phyloP scores from a whole-genome alignment of 768 basidiomycete species.

The Mycena capillaripes region DNA sequence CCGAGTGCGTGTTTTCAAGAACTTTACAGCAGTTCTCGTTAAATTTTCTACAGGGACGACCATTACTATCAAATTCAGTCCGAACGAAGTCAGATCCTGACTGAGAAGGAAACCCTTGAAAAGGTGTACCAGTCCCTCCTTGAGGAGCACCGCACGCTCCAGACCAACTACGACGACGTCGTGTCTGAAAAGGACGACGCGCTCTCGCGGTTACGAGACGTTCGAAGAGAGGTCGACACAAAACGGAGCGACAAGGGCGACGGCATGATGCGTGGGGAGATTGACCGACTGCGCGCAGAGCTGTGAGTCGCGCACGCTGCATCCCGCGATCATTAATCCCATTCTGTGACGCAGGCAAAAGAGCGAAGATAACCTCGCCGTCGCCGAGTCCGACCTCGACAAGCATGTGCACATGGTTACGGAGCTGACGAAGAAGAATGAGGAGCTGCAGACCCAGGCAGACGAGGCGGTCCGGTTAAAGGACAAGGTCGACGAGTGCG shows the following conservation, averaged over 20 bases:
- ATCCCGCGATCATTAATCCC: slow-evolving; percentile 28
- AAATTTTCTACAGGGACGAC: slow-evolving; percentile 73
- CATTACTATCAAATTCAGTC: slow-evolving; percentile 91
- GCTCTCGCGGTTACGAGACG: slow-evolving; percentile 70
- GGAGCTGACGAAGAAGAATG: slow-evolving; percentile 84
- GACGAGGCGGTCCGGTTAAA: slow-evolving; percentile 86
- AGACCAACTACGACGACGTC: slow-evolving; percentile 83
- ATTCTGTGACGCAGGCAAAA: slow-evolving; percentile 76
- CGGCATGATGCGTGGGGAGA: slow-evolving; percentile 82
- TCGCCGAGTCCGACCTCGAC: slow-evolving; percentile 87
- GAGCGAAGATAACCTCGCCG: slow-evolving; percentile 91
- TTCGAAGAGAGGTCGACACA: slow-evolving; percentile 70
- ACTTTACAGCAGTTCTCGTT: too few species aligned
- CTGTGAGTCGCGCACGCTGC: slow-evolving; percentile 71
- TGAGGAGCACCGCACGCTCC: slow-evolving; percentile 81
- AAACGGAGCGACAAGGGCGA: slow-evolving; percentile 80
- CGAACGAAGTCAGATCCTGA: slow-evolving; percentile 80
- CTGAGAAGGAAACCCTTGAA: slow-evolving; percentile 90
- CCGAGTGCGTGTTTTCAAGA: slow-evolving; percentile 69
- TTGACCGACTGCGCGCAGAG: slow-evolving; percentile 84
- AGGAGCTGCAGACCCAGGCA: slow-evolving; percentile 84
- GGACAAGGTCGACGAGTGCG: slow-evolving; percentile 96
- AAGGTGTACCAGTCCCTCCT: slow-evolving; percentile 82
- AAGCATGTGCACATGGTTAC: slow-evolving; percentile 77
- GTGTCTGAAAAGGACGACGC: slow-evolving; percentile 86